Percentiles rank a stretch among this genome's conserved stretches.
phyloP scores from a whole-genome alignment of 1,139 yeast species.

The Yamadazyma taylorii region DNA sequence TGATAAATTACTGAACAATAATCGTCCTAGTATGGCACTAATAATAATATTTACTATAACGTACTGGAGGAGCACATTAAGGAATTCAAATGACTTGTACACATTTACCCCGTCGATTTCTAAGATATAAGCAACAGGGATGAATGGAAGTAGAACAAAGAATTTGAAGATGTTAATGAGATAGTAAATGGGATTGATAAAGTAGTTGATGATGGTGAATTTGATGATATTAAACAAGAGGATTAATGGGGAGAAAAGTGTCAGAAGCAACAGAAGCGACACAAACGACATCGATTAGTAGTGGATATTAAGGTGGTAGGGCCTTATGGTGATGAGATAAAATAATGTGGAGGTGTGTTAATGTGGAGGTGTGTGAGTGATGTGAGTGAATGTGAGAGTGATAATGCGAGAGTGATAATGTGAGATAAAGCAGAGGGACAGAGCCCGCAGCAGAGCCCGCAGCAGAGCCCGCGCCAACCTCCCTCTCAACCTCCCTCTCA shows the following conservation, averaged over 20 bases:
- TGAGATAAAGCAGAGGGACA: no score
- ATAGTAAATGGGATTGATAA: conserved; percentile 11
- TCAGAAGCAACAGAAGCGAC: no score
- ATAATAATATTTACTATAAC: conserved; percentile 24
- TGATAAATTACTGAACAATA: conserved; percentile 1
- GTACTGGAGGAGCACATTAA: conserved; percentile 18
- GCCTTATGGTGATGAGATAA: no score
- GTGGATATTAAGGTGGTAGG: no score
- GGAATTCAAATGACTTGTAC: conserved; percentile 8
- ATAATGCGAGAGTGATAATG: no score
- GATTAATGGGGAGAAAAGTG: not conserved
- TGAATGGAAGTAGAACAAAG: conserved; percentile 17
- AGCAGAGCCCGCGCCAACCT: no score
- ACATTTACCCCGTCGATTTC: conserved; percentile 13
- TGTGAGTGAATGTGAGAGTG: no score
- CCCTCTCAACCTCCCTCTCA: no score
- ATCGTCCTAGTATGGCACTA: conserved; percentile 21
- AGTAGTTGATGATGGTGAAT: conserved; percentile 5
- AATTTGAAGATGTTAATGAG: conserved; percentile 13
- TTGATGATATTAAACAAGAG: not conserved
- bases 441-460: no score
- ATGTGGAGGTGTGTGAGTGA: no score
- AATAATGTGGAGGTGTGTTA: no score
- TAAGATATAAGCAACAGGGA: conserved; percentile 20
- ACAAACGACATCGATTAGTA: no score